Percentiles rank a stretch among this genome's conserved stretches.
Evolutionary conservation across 1,284 basidiomycete species (phyloP).

Genomic region (Rhodotorula sp.): DNA sequence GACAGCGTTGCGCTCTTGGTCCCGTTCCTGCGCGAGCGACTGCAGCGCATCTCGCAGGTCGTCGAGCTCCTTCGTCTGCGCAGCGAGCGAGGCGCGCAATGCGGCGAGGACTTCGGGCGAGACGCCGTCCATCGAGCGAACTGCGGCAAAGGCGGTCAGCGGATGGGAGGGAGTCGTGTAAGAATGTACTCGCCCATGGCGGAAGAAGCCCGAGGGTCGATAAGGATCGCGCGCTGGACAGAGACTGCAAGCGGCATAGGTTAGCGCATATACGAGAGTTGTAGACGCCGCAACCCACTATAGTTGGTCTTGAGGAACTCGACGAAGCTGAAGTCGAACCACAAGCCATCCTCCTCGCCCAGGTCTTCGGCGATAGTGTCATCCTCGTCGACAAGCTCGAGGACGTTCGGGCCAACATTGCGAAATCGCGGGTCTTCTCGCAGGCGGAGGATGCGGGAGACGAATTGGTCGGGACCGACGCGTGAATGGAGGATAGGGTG

Average conservation of each 20-base stretch:
- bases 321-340: constrained; percentile 98
- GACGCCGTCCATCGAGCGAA: constrained; percentile 61
- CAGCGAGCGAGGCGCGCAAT: constrained; percentile 73
- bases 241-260: constrained; percentile 49
- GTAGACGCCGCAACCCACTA: constrained; percentile 58
- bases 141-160: constrained; percentile 19
- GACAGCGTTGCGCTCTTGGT: constrained; percentile 37
- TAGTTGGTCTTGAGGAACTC: constrained; percentile 99
- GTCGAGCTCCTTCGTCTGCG: constrained; percentile 74
- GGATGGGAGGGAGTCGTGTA: background rate
- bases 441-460: constrained; percentile 79
- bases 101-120: constrained; percentile 78
- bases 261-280: no score
- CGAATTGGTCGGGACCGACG: constrained; percentile 80
- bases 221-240: constrained; percentile 56
- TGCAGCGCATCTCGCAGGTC: constrained; percentile 52
- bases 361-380: constrained; percentile 53
- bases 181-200: background rate
- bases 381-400: constrained; percentile 51
- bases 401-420: constrained; percentile 74
- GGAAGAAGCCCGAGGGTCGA: constrained; percentile 51
- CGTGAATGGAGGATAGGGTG: constrained; percentile 78
- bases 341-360: constrained; percentile 75
- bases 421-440: constrained; percentile 91
- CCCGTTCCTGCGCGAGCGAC: constrained; percentile 48